Evolutionary conservation across 2,329 filamentous ascomycete species (phyloP).

Genomic region (Trichoderma atroviride): DNA sequence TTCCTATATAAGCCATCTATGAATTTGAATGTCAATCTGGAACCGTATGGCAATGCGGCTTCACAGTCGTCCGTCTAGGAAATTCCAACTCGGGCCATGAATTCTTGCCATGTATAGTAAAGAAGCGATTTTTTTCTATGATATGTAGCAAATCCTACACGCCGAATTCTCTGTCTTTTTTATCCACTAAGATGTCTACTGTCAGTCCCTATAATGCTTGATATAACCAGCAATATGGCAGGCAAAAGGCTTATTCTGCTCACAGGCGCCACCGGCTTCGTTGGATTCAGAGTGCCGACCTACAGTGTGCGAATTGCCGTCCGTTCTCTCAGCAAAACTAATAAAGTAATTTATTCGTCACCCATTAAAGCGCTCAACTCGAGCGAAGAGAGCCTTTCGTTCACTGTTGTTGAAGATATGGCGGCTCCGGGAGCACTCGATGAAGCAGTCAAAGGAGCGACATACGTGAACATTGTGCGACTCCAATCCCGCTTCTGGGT

Average conservation of each 20-base stretch:
- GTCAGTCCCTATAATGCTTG: no score
- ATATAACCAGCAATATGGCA: not conserved
- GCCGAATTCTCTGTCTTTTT: no score
- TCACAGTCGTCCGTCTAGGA: no score
- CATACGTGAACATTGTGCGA: constrained; percentile 8
- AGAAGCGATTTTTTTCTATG: no score
- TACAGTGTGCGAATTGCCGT: constrained; percentile 9
- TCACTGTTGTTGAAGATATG: not conserved
- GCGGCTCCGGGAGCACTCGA: not conserved
- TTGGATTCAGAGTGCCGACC: not conserved
- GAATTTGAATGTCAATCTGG: no score
- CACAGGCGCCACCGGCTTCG: constrained; percentile 10
- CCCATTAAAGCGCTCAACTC: not conserved
- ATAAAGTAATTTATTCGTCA: not conserved
- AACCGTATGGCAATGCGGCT: no score
- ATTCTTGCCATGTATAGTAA: no score
- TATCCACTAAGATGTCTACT: no score
- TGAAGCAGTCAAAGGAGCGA: constrained; percentile 15
- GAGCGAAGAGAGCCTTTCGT: not conserved
- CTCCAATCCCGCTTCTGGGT: constrained; percentile 1
- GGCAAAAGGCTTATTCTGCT: not conserved
- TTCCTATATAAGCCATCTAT: no score
- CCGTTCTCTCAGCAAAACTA: not conserved
- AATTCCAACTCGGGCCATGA: no score
- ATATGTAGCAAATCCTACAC: no score